phyloP scores from a whole-genome alignment of 2,329 filamentous ascomycete genomes.

The Ophidiomyces ophidiicola region DNA sequence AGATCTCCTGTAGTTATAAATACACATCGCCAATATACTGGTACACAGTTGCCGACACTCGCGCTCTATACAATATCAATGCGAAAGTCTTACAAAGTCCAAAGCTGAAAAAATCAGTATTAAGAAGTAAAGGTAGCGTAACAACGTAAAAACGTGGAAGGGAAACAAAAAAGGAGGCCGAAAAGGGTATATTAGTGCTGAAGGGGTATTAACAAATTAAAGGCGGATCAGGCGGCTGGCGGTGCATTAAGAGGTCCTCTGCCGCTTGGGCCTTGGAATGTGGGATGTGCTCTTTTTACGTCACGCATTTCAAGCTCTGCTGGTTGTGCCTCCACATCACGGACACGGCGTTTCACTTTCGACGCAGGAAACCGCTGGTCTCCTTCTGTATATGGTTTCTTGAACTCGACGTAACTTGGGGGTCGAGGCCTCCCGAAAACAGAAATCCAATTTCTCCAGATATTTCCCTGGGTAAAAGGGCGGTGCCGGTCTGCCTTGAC shows the following conservation, averaged over 20 bases:
- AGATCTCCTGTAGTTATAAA: no score
- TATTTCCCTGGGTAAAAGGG: slow-evolving; percentile 69
- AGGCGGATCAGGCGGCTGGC: slow-evolving; percentile 5
- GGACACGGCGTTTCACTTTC: slow-evolving; percentile 41
- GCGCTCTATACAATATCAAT: no score
- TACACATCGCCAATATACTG: no score
- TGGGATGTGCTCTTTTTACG: slow-evolving; percentile 26
- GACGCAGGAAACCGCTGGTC: slow-evolving; percentile 68
- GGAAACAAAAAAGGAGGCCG: no score
- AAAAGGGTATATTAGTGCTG: not conserved
- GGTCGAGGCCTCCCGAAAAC: slow-evolving; percentile 74
- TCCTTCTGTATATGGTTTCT: slow-evolving; percentile 59
- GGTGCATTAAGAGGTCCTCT: slow-evolving; percentile 9
- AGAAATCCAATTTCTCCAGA: slow-evolving; percentile 64
- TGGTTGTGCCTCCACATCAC: slow-evolving; percentile 41
- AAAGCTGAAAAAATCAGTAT: no score
- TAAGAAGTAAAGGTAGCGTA: no score
- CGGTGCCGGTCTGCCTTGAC: slow-evolving; percentile 80
- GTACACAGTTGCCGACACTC: no score
- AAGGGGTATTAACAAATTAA: not conserved
- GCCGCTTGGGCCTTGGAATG: slow-evolving; percentile 11
- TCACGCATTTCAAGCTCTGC: slow-evolving; percentile 61
- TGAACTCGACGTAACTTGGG: slow-evolving; percentile 83
- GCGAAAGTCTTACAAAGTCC: no score
- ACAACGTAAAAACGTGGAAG: no score